Base-by-base conservation (phyloP, 352 stramenopile genomes). In the Phytophthora pseudosyringae region DNA sequence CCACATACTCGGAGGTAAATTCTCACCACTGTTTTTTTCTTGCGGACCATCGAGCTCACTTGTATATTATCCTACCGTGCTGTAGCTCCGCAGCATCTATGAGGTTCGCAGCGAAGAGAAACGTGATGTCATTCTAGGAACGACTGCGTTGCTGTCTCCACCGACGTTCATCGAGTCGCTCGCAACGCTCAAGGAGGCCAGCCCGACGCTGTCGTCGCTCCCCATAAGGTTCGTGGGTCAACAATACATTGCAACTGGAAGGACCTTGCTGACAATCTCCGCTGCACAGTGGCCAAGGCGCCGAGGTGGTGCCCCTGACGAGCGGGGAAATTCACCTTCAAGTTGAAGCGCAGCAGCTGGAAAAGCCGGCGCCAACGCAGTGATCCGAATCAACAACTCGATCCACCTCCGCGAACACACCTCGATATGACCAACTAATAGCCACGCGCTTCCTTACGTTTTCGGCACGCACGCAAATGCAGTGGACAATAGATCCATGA, bases 1-100 rank as follows among this genome's bases (percentile, higher is more conserved):
- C 97, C 50, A 94, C 92, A 16, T 98, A 98, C 71, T 95, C 90
- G 0, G 97, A 99, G 83, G 76, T 99, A 75, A 18, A n/a, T 18
- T 3, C 18, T 43, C 18, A n/a, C 5, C 26, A 32, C 18, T 18
- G 12, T 31, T 48, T 21, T 35, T 1, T 15, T 29, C 16, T 16
- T 38, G 7, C 4, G 43, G 10, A 9, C 9, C 13, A 12, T 35
- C 12, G 16, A 16, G n/a, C n/a, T 50, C 12, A 53, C 35, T 11
- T 9, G 11, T 43, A 33, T 21, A 32, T 18, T 32, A 3, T 25
- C 0, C 3, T 21, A 7, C 26, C 10, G 16, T 16, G 10, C 7
- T 21, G 10, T 38, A 95, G 86, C 67, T 95, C 43, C 85, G 87
- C 18, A 93, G 83, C 44, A 87, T 93, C 39, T 93, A 95, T 55